Evolutionary conservation across 306 rosid genomes (phyloP), one percentile per base, ranked within the genome.

Genomic region (Ormosia emarginata): DNA sequence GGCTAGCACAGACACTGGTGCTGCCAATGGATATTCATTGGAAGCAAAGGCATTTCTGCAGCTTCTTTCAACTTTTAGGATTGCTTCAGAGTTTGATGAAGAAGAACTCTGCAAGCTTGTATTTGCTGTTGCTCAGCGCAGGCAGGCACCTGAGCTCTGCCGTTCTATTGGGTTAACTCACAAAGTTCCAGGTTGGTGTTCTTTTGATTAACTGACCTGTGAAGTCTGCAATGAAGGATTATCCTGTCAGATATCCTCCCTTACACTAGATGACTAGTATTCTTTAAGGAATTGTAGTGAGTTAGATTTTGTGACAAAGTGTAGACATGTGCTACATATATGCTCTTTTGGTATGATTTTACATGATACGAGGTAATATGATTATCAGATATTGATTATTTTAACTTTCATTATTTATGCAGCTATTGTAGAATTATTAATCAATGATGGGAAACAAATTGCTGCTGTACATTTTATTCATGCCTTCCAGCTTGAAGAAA

Each of bases 81-180:
- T 89, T 82, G 86, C 89, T 81, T 89, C 90, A 49, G 87, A 85
- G 87, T 89, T 89, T 89, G 88, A 87, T 77, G 90, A 89, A 74
- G 90, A 89, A 74, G 89, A 87, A 82, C 89, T 89, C 87, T 89
- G 90, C 87, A 83, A 89, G 87, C 80, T 85, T 87, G 84, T 89
- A 77, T 86, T 85, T 87, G 90, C 83, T 77, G 90, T 80, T 87
- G 83, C 90, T 83, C 90, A 77, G 73, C 82, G 71, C 78, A 82
- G 90, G 89, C 92, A 80, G 84, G 85, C 92, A 77, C 89, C 89
- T 89, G 90, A 89, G 89, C 92, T 87, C 87, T 89, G 90, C 87
- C 90, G 81, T 71, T 79, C 89, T 67, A 86, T 89, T 83, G 92
- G 89, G 71, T 80, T 87, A 87, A 85, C 87, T 77, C 85, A 89